Percentiles rank a stretch among this genome's conserved stretches.
Evolutionary conservation across 208 protist genomes (phyloP).

Genomic region (Angomonas ambiguus): DNA sequence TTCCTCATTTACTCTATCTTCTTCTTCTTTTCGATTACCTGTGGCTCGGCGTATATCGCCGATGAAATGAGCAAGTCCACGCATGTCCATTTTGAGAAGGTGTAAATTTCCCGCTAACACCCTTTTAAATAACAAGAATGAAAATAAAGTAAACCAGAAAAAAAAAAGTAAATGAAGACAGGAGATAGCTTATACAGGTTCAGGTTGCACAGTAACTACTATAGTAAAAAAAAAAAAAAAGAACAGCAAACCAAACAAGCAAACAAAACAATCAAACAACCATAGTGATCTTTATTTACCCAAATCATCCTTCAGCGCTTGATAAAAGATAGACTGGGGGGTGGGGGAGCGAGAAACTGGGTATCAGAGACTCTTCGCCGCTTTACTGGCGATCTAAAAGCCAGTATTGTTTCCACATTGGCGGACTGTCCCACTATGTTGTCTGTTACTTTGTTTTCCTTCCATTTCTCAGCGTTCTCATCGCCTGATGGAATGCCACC

Average conservation of each 20-base stretch:
- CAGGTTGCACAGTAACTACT: not conserved
- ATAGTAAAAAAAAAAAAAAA: conserved; percentile 7
- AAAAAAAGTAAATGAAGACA: not conserved
- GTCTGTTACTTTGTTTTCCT: not conserved
- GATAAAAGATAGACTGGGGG: not conserved
- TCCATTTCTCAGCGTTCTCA: not conserved
- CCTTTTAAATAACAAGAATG: conserved; percentile 4
- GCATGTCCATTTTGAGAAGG: conserved; percentile 92
- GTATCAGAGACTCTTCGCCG: not conserved
- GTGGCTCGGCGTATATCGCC: conserved; percentile 92
- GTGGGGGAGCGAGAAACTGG: not conserved
- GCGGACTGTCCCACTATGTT: not conserved
- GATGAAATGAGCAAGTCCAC: conserved; percentile 95
- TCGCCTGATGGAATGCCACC: not conserved
- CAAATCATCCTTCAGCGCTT: not conserved
- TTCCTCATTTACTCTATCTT: conserved; percentile 96
- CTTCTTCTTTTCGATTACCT: conserved; percentile 93
- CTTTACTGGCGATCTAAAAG: not conserved
- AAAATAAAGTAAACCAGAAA: not conserved
- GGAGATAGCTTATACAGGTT: too few species aligned
- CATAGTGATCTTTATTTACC: not conserved
- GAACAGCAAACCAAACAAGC: not conserved
- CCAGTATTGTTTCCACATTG: not conserved
- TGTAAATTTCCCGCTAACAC: not conserved
- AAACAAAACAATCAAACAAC: not conserved